These are phyloP conservation scores for Talaromyces stipitatus DNA, from an alignment of 495 filamentous ascomycete genomes.

Conservation along the genomic window DNA sequence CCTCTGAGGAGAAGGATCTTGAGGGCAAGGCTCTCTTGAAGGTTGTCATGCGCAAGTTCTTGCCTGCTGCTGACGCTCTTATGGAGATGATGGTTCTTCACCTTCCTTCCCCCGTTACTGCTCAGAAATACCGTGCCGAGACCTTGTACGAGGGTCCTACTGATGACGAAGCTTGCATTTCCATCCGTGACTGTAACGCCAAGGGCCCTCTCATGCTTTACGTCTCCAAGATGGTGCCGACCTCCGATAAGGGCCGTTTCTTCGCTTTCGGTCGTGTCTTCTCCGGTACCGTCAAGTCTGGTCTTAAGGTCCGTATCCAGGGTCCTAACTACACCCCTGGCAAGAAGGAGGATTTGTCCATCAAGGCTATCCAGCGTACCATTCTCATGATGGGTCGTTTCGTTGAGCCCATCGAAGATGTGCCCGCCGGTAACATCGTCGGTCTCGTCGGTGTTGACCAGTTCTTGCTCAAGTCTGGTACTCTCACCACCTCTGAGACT, in stretches of 20 bases:
- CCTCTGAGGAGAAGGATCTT: slow-evolving; percentile 78
- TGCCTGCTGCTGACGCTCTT: slow-evolving; percentile 95
- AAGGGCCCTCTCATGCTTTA: slow-evolving; percentile 99
- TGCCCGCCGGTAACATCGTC: slow-evolving; percentile 98
- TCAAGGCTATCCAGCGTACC: slow-evolving; percentile 99
- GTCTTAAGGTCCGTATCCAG: slow-evolving; percentile 99
- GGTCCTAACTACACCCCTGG: slow-evolving; percentile 97
- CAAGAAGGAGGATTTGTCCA: slow-evolving; percentile 97
- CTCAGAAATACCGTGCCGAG: slow-evolving; percentile 97
- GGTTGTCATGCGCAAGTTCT: slow-evolving; percentile 95
- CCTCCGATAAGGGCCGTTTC: slow-evolving; percentile 99
- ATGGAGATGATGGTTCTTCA: slow-evolving; percentile 99
- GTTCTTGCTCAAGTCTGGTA: slow-evolving; percentile 99
- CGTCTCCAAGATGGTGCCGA: slow-evolving; percentile 99
- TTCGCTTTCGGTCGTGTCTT: slow-evolving; percentile 99
- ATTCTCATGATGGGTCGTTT: slow-evolving; percentile 99
- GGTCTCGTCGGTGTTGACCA: slow-evolving; percentile 99
- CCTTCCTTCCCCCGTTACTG: slow-evolving; percentile 89
- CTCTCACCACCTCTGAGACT: slow-evolving; percentile 91
- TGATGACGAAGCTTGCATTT: slow-evolving; percentile 86
- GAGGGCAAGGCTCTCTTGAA: slow-evolving; percentile 97
- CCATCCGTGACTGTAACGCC: slow-evolving; percentile 96
- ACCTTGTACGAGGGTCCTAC: slow-evolving; percentile 96
- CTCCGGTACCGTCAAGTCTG: slow-evolving; percentile 91
- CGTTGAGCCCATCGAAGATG: slow-evolving; percentile 98